Evolutionary conservation across 208 protist species (phyloP).

Genomic region (Phytomonas sp.): DNA sequence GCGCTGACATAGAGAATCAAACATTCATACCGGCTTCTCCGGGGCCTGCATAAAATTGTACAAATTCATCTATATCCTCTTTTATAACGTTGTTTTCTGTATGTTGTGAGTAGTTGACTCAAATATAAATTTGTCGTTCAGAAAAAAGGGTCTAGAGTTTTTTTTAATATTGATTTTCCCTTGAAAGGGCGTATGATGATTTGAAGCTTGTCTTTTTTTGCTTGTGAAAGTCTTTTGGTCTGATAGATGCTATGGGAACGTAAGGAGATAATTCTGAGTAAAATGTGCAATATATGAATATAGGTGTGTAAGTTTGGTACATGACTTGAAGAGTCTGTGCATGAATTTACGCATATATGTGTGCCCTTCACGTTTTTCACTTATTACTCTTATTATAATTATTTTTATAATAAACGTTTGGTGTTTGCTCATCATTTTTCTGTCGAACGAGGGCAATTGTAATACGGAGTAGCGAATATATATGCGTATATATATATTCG

Average conservation of each 20-base stretch:
- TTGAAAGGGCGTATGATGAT: background rate
- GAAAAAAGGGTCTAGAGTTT: background rate
- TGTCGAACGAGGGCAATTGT: background rate
- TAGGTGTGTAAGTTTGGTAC: background rate
- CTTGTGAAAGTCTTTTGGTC: background rate
- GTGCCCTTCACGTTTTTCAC: background rate
- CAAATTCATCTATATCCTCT: background rate
- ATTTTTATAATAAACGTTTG: background rate
- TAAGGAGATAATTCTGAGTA: background rate
- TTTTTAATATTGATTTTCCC: background rate
- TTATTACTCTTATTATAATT: background rate
- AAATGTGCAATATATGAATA: background rate
- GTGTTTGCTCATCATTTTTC: background rate
- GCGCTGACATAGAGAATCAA: background rate
- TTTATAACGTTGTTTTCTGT: background rate
- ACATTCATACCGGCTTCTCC: conserved; percentile 1
- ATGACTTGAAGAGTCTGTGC: background rate
- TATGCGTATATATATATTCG: conserved; percentile 10
- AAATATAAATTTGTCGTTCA: background rate
- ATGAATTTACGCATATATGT: background rate
- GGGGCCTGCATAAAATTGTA: background rate
- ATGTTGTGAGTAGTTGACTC: background rate
- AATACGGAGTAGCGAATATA: background rate
- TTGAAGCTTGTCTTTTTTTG: background rate
- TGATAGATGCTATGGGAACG: background rate